Evolutionary conservation across 495 filamentous ascomycete species (phyloP).

Genomic region (Durotheca rogersii): DNA sequence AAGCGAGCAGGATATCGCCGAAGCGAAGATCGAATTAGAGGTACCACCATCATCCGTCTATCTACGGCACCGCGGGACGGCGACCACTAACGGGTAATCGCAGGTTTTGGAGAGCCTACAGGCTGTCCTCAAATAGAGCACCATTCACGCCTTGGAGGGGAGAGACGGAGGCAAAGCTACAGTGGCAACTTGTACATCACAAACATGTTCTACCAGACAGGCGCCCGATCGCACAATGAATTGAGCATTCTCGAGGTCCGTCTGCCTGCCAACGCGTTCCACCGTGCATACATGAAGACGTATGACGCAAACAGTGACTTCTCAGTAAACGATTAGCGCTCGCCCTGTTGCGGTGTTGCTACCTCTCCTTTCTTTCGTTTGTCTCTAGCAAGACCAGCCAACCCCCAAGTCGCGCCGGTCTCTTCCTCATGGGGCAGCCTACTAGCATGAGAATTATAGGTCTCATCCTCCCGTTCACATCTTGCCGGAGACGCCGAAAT

Average conservation of each 20-base stretch:
- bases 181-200: constrained; percentile 35
- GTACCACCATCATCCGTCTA: constrained; percentile 48
- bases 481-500: constrained; percentile 18
- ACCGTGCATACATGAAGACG: background rate
- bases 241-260: constrained; percentile 26
- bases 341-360: constrained; percentile 5
- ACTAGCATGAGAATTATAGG: too few relatives aligned
- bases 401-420: too few relatives aligned
- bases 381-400: background rate
- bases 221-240: constrained; percentile 19
- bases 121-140: constrained; percentile 67
- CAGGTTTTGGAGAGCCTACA: constrained; percentile 76
- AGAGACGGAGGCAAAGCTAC: constrained; percentile 10
- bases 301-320: background rate
- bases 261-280: constrained; percentile 5
- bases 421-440: too few relatives aligned
- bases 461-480: too few relatives aligned
- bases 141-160: too few relatives aligned
- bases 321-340: constrained; percentile 6
- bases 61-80: background rate
- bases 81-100: constrained; percentile 24
- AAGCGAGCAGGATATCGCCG: constrained; percentile 95
- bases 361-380: constrained; percentile 17
- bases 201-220: constrained; percentile 26
- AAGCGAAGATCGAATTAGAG: constrained; percentile 98